Evolutionary conservation across 345 rosid species (phyloP).

Genomic region (Melaleuca quinquenervia): DNA sequence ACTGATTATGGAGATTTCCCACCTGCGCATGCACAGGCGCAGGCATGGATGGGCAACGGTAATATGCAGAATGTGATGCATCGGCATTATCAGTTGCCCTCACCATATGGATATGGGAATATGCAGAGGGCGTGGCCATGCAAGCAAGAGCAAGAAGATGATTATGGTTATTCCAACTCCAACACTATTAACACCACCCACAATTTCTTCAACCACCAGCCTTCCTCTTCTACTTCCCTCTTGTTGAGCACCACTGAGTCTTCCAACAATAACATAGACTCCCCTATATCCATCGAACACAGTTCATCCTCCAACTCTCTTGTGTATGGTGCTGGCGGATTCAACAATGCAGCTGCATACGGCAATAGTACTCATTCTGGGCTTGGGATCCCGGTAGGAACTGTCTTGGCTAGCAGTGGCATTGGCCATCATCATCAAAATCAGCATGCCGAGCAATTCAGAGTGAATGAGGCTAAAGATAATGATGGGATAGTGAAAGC

Average conservation of each 20-base stretch:
- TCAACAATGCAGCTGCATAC: constrained; percentile 16
- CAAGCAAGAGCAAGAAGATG: constrained; percentile 52
- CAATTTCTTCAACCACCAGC: constrained; percentile 32
- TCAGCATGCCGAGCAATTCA: neutral
- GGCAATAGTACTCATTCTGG: constrained; percentile 28
- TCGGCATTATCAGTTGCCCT: neutral
- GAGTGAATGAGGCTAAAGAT: neutral
- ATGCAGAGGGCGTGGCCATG: constrained; percentile 44
- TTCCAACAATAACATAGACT: neutral
- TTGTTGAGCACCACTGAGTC: constrained; percentile 35
- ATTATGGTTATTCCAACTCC: constrained; percentile 7
- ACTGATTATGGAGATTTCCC: constrained; percentile 11
- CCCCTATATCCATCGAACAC: constrained; percentile 22
- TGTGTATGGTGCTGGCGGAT: constrained; percentile 19
- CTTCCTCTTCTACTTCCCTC: constrained; percentile 9
- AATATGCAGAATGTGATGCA: constrained; percentile 34
- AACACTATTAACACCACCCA: constrained; percentile 30
- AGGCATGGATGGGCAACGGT: constrained; percentile 27
- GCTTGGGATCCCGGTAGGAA: constrained; percentile 27
- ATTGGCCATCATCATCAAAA: neutral
- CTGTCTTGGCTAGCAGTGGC: constrained; percentile 10
- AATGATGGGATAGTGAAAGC: neutral
- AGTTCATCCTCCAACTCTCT: constrained; percentile 39
- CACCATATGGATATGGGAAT: constrained; percentile 14
- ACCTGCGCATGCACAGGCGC: neutral